Base-by-base conservation (phyloP, 768 basidiomycete species). In the Kwoniella sp. region DNA sequence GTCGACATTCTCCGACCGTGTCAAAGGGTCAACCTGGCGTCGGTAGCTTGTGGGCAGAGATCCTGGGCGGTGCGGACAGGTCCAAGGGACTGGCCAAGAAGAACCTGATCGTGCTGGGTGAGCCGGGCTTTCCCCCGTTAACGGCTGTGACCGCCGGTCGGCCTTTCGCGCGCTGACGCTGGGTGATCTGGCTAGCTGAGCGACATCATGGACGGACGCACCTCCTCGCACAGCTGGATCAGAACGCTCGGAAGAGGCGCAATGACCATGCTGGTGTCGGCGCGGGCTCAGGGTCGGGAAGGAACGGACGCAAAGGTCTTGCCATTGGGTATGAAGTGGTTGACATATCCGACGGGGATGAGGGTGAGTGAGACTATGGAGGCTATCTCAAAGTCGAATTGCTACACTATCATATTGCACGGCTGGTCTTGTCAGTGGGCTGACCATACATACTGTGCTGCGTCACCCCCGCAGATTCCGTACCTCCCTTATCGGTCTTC, bases 311-410 rank as follows among this genome's bases (percentile, higher is more conserved):
- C 49, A 77, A 78, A 7, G 88, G 91, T 63, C 86, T 92, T 74
- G 88, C 89, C 0, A 72, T 96, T 60, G 90, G 91, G 32, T 98
- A 92, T 69, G 87, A 92, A 62, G 93, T 89, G 80, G 80, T 88
- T 3, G 88, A 95, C 67, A 82, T 95, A 23, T 79, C 84, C 45
- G 92, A 95, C 23, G 90, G 83, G 3, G 92, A 95, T 67, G 91
- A 95, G 83, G 92, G 92, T 85, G 54, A 56, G 83, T 75, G 23
- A 32, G 19, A 22, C 7, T 20, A 6, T 34, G 19, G 7, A n/a
- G n/a, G n/a, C n/a, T n/a, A n/a, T n/a, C n/a, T n/a, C n/a, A n/a
- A n/a, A n/a, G n/a, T n/a, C n/a, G 12, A 4, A 5, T 17, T 50
- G 10, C 23, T 54, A 40, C 25, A 6, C 19, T 10, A 19, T 27